Base-by-base conservation (phyloP, 306 rosid genomes). In the Dryas alaskensis region DNA sequence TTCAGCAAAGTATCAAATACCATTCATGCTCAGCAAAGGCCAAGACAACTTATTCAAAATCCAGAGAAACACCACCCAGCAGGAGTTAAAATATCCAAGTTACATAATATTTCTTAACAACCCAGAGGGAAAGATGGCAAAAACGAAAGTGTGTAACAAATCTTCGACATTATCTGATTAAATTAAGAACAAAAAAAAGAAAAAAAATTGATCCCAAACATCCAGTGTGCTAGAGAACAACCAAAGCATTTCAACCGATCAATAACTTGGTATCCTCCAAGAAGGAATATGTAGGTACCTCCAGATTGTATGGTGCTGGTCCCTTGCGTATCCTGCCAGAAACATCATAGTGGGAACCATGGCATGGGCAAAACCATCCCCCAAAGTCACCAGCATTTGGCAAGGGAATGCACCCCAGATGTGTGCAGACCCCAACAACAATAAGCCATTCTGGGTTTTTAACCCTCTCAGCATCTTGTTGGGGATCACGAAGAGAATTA, bases 291-390 rank as follows among this genome's bases (percentile, higher is more conserved):
- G 91, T 89, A 16, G 97, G 96, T 73, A 92, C 96, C 87, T 89
- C 97, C 81, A 92, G 83, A 76, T 92, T 92, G 90, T 83, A 91
- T 37, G 97, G 97, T 39, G 97, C 92, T 16, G 96, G 96, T 49
- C 95, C 95, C 82, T 91, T 91, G 69, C 97, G 87, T 78, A 91
- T 89, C 79, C 97, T 84, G 43, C 97, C 95, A 31, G 95, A 91
- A 64, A 91, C 64, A 73, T 91, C 97, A 75, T 91, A 89, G 71
- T 91, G 97, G 51, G 95, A 91, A 57, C 97, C 97, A 47, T 91
- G 97, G 82, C 97, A 91, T 7, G 97, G 95, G 81, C 95, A 91
- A 84, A 91, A 89, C 97, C 97, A 91, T 46, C 97, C 97, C 11
- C 92, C 97, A 61, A 72, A 91, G 53, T 91, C 97, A 14, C 97